These are phyloP conservation scores for Suillus sp. DNA, from an alignment of 768 basidiomycete species.

Conservation along the genomic window DNA sequence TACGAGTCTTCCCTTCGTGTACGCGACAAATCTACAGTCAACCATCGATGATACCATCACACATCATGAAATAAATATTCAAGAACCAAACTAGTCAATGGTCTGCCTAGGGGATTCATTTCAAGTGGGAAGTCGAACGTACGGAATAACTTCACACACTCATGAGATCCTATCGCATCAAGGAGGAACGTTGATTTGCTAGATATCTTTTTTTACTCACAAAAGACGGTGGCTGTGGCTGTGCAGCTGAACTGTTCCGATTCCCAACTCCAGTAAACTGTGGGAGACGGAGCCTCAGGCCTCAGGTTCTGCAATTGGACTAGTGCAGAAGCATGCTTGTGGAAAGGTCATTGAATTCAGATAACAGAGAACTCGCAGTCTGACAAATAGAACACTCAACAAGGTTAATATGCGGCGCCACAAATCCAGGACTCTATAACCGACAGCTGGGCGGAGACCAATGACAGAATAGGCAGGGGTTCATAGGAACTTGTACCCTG, in stretches of 20 bases:
- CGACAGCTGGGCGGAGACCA: background rate
- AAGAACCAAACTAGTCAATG: background rate
- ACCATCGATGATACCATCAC: background rate
- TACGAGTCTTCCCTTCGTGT: too few species aligned
- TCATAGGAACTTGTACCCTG: constrained; percentile 3
- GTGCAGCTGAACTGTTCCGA: background rate
- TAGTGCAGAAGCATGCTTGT: constrained; percentile 1
- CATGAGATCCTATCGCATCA: background rate
- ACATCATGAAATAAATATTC: background rate
- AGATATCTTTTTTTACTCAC: background rate
- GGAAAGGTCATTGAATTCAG: background rate
- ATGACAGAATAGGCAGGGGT: background rate
- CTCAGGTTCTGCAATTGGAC: background rate
- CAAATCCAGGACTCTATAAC: background rate
- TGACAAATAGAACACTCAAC: background rate
- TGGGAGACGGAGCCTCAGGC: background rate
- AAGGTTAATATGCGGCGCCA: background rate
- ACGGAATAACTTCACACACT: background rate
- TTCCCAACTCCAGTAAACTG: background rate
- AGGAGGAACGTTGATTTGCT: background rate
- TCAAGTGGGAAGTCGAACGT: background rate
- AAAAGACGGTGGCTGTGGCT: background rate
- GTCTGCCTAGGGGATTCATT: background rate
- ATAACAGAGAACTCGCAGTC: background rate
- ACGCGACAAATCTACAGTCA: background rate